Percentiles rank a stretch among this genome's conserved stretches.
Conservation (phyloP, 768 basidiomycete genomes). For the Leccinum boreale region DNA sequence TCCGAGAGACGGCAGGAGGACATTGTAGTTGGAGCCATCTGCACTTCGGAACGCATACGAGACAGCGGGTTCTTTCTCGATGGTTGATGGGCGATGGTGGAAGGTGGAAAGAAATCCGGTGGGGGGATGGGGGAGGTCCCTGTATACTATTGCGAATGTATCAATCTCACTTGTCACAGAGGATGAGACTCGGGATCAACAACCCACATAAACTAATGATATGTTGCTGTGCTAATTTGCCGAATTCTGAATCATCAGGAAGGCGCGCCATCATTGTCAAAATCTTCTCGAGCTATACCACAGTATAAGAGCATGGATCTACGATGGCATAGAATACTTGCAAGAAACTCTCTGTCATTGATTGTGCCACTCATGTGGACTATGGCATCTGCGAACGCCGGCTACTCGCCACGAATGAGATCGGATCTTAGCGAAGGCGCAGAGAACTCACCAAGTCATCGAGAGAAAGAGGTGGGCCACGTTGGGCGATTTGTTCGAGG, state of each 20-base stretch:
- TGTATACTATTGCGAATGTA: constrained; percentile 50
- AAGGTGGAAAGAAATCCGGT: constrained; percentile 43
- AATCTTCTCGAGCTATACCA: constrained; percentile 56
- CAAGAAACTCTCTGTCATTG: constrained; percentile 63
- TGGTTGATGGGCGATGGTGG: not conserved
- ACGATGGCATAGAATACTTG: constrained; percentile 27
- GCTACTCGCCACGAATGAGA: constrained; percentile 29
- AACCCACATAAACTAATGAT: constrained; percentile 58
- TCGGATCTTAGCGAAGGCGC: not conserved
- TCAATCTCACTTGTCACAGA: not conserved
- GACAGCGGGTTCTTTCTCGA: constrained; percentile 12
- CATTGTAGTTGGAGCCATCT: constrained; percentile 62
- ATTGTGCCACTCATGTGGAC: constrained; percentile 38
- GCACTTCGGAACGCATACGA: constrained; percentile 55
- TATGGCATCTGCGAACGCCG: constrained; percentile 48
- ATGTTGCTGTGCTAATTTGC: constrained; percentile 42
- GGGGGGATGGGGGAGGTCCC: constrained; percentile 78
- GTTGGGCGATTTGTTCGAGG: constrained; percentile 27
- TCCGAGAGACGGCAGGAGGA: constrained; percentile 52
- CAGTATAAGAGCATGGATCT: constrained; percentile 1
- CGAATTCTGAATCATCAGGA: constrained; percentile 27
- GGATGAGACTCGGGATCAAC: not conserved
- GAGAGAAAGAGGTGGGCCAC: constrained; percentile 24
- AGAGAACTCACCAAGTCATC: constrained; percentile 27
- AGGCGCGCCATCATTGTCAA: constrained; percentile 60